phyloP scores from a whole-genome alignment of 306 rosid genomes.

The Casuarina equisetifolia region DNA sequence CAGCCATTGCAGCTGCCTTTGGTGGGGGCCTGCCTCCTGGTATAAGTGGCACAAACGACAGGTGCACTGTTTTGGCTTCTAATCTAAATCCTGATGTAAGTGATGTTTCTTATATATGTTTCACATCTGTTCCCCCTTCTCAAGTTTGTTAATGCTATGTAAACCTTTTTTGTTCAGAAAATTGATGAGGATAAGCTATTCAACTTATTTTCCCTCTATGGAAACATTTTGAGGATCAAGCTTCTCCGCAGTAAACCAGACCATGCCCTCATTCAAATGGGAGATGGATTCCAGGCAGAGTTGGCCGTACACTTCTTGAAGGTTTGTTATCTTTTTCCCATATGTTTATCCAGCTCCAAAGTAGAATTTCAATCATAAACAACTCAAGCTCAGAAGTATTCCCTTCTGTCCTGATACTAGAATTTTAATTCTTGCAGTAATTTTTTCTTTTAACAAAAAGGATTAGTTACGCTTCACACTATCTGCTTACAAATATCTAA shows the following conservation, averaged over 20 bases:
- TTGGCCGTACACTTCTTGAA: constrained; percentile 92
- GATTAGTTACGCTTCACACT: background rate
- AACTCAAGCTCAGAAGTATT: background rate
- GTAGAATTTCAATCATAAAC: background rate
- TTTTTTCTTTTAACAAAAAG: background rate
- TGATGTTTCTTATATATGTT: constrained; percentile 23
- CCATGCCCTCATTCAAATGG: constrained; percentile 98
- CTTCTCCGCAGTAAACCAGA: constrained; percentile 95
- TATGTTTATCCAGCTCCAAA: background rate
- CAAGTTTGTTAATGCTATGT: background rate
- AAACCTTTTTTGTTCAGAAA: constrained; percentile 45
- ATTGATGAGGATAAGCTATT: constrained; percentile 95
- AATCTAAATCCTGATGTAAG: constrained; percentile 94
- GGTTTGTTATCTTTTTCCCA: constrained; percentile 53
- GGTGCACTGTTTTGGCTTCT: constrained; percentile 91
- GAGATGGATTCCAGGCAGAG: constrained; percentile 98
- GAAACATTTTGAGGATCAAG: constrained; percentile 92
- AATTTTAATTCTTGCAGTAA: background rate
- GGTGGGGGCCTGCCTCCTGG: constrained; percentile 99
- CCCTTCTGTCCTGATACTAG: background rate
- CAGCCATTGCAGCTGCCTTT: constrained; percentile 87
- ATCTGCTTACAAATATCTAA: too few relatives aligned
- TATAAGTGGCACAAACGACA: constrained; percentile 91
- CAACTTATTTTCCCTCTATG: constrained; percentile 94
- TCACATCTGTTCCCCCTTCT: background rate